Conservation (phyloP, 176 grass and related monocot species). For the Coix lacrymajobi region DNA sequence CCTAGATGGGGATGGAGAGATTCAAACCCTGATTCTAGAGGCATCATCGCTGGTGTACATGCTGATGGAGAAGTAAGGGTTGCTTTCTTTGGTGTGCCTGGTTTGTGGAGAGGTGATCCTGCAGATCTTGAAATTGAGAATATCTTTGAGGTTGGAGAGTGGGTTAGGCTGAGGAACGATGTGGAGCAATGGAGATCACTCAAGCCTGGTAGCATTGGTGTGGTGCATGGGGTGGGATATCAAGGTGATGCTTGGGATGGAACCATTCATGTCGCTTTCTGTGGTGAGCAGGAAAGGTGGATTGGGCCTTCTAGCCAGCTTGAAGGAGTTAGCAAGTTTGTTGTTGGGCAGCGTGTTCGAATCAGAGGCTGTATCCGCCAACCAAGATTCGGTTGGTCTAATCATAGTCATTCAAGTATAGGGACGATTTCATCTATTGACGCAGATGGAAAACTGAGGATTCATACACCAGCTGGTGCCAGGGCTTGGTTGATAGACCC, state of each 20-base stretch:
- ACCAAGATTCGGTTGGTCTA: slow-evolving; percentile 97
- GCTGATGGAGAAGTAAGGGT: slow-evolving; percentile 95
- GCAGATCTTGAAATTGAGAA: slow-evolving; percentile 89
- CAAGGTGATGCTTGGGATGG: slow-evolving; percentile 77
- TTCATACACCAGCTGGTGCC: slow-evolving; percentile 91
- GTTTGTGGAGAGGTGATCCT: slow-evolving; percentile 87
- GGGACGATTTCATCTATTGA: slow-evolving; percentile 96
- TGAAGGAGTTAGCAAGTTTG: slow-evolving; percentile 53
- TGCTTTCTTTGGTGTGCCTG: slow-evolving; percentile 66
- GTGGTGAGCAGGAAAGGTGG: slow-evolving; percentile 95
- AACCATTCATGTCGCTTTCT: slow-evolving; percentile 88
- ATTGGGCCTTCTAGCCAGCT: slow-evolving; percentile 68
- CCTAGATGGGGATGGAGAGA: slow-evolving; percentile 99
- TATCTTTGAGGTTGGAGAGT: slow-evolving; percentile 77
- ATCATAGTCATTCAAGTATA: slow-evolving; percentile 82
- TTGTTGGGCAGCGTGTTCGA: slow-evolving; percentile 82
- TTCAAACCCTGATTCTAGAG: slow-evolving; percentile 82
- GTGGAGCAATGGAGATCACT: slow-evolving; percentile 74
- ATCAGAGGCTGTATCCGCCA: slow-evolving; percentile 69
- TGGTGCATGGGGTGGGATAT: slow-evolving; percentile 93
- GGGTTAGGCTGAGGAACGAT: slow-evolving; percentile 72
- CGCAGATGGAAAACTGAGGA: slow-evolving; percentile 92
- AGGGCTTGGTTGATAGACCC: slow-evolving; percentile 98
- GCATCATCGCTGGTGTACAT: slow-evolving; percentile 84
- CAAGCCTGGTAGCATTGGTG: slow-evolving; percentile 79